Base-by-base conservation (phyloP, 352 stramenopile genomes). In the Blastocystis sp. region DNA sequence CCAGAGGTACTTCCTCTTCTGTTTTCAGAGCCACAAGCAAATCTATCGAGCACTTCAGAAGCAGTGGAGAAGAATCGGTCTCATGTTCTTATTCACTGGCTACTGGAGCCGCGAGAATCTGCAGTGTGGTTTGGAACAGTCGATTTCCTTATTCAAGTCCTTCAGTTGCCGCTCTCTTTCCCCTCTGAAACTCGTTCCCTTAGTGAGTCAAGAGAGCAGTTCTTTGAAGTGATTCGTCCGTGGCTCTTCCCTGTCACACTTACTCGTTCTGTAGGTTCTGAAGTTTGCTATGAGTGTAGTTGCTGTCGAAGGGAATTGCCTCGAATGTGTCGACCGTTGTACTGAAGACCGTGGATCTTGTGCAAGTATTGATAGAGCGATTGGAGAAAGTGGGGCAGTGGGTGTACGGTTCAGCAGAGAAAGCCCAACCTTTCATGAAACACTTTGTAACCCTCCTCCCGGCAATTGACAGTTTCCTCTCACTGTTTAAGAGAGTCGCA, bases 71-170 rank as follows among this genome's bases (percentile, higher is more conserved):
- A 8, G 9, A 13, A 6, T 29, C 26, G 26, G 37, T 41, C 73
- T 3, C 59, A 68, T 13, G 15, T 37, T 20, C 50, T 84, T 50
- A 84, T 84, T 2, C 53, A 84, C 73, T 84, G 73, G 73, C 64
- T 84, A 20, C 53, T 84, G 47, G 73, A 84, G 7, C 73, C 73
- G 34, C 73, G 73, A 2, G 55, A 41, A 4, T 84, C 73, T 2
- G 26, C 45, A 2, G 18, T 64, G 15, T 84, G 73, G 73, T 8
- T 68, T 29, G 26, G 18, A 6, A 84, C 73, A 18, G 29, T 84
- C 34, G 73, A 84, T 23, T 84, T 84, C 54, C 53, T 84, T 13
- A 45, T 63, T 23, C 53, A 84, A 69, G 23, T 84, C 23, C 34
- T 84, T 20, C 29, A 53, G 23, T 34, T 84, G 15, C 73, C 73